Evolutionary conservation across 495 filamentous ascomycete genomes (phyloP).

Genomic region (Bacidia rubella): DNA sequence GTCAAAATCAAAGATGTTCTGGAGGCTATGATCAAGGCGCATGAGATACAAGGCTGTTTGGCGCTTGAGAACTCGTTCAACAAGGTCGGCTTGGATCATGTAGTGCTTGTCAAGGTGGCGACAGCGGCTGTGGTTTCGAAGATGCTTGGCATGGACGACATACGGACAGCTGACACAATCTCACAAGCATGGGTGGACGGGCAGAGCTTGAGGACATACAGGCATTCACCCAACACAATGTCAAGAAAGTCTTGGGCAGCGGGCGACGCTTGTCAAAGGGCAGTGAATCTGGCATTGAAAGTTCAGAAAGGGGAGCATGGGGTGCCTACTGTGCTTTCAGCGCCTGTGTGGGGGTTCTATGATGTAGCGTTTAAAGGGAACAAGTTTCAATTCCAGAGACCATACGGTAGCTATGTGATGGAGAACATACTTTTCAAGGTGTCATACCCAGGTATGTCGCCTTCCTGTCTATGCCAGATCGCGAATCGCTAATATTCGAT

Average conservation of each 20-base stretch:
- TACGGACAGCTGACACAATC: constrained; percentile 87
- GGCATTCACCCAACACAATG: constrained; percentile 98
- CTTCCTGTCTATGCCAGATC: background rate
- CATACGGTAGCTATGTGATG: constrained; percentile 98
- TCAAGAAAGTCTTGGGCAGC: constrained; percentile 98
- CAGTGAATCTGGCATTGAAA: constrained; percentile 88
- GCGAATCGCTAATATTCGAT: background rate
- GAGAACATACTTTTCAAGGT: constrained; percentile 99
- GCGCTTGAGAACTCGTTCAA: constrained; percentile 97
- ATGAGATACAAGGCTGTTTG: constrained; percentile 96
- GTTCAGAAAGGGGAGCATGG: constrained; percentile 85
- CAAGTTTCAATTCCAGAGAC: constrained; percentile 88
- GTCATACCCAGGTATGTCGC: constrained; percentile 69
- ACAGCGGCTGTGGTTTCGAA: constrained; percentile 87
- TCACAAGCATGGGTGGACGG: constrained; percentile 97
- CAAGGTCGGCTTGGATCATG: constrained; percentile 94
- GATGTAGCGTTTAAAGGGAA: constrained; percentile 94
- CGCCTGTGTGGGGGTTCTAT: constrained; percentile 96
- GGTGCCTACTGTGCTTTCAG: constrained; percentile 81
- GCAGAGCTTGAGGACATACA: constrained; percentile 88
- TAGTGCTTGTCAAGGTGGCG: constrained; percentile 94
- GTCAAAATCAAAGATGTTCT: constrained; percentile 79
- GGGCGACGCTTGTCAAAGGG: constrained; percentile 91
- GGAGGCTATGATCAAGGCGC: constrained; percentile 98
- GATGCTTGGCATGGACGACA: constrained; percentile 78